Base-by-base conservation (phyloP, 768 basidiomycete species). In the Mycena crocata region DNA sequence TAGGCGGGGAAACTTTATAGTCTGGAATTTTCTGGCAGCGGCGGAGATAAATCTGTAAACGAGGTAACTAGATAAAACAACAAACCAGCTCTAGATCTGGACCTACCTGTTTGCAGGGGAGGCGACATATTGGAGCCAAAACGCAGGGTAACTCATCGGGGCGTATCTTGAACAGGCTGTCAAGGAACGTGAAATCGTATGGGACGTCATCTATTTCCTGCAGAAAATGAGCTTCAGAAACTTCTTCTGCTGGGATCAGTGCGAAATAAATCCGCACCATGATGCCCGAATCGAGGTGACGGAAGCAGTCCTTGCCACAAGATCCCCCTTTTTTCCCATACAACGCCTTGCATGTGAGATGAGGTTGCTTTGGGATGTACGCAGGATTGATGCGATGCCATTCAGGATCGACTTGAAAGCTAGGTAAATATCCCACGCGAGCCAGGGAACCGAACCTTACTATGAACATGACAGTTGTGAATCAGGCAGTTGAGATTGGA, bases 81-180 rank as follows among this genome's bases (percentile, higher is more conserved):
- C 51, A 3, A 34, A 21, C 21, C 2, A 4, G 32, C 21, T 35
- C 23, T 17, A 52, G 12, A 32, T 3, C 32, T 24, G 19, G 75
- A 64, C 68, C 37, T 65, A 84, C 87, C 76, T 89, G 81, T 34
- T 75, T 73, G 64, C 88, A 90, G 17, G 81, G 79, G 62, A 80
- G 84, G 13, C 82, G 78, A 54, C 84, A 84, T 31, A 89, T 80
- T 1, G 77, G 66, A 24, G 87, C 83, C 32, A 89, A 69, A 65
- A 85, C 79, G 66, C 88, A 90, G 0, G 87, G 86, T n/a, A 73
- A 67, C 23, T 81, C 62, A 58, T 88, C 83, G 13, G 88, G 86
- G 14, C 78, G 72, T 30, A 86, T 71, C 21, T 77, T 78, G 14
- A 89, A 72, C 0, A 86, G 64, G 28, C 79, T 80, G 23, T 73